phyloP scores from a whole-genome alignment of 179 eudicot genomes.

The Spergularia azorica region DNA sequence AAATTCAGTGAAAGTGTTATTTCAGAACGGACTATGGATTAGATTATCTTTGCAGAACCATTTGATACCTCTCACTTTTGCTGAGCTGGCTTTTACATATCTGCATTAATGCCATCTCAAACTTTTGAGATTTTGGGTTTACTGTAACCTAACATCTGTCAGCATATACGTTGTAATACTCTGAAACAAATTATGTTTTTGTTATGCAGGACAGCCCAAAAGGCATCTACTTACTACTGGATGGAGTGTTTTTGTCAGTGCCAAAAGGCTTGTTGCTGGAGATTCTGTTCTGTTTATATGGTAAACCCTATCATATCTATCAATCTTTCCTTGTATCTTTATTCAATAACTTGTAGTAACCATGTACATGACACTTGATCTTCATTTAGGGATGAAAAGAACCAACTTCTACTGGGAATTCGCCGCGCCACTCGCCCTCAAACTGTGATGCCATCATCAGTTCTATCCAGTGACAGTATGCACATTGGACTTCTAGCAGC shows the following conservation, averaged over 20 bases:
- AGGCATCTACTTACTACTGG: constrained; percentile 98
- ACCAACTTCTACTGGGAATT: constrained; percentile 94
- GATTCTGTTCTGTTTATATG: constrained; percentile 99
- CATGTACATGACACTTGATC: not conserved
- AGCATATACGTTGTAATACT: constrained; percentile 5
- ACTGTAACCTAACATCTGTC: not conserved
- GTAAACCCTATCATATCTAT: constrained; percentile 32
- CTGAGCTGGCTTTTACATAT: not conserved
- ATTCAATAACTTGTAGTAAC: not conserved
- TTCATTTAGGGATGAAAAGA: constrained; percentile 86
- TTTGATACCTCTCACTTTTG: not conserved
- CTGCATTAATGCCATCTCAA: not conserved
- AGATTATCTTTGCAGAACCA: not conserved
- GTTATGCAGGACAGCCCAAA: constrained; percentile 95
- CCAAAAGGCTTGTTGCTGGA: constrained; percentile 98
- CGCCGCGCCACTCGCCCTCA: constrained; percentile 98
- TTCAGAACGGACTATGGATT: not conserved
- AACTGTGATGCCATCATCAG: constrained; percentile 99
- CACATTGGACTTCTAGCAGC: constrained; percentile 99
- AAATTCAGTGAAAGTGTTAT: not conserved
- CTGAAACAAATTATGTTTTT: constrained; percentile 25
- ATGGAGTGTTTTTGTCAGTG: constrained; percentile 99
- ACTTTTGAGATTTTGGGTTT: constrained; percentile 1
- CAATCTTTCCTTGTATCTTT: not conserved
- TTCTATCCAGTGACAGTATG: constrained; percentile 98